Evolutionary conservation across 306 rosid species (phyloP).

Genomic region (Trifolium pratense): DNA sequence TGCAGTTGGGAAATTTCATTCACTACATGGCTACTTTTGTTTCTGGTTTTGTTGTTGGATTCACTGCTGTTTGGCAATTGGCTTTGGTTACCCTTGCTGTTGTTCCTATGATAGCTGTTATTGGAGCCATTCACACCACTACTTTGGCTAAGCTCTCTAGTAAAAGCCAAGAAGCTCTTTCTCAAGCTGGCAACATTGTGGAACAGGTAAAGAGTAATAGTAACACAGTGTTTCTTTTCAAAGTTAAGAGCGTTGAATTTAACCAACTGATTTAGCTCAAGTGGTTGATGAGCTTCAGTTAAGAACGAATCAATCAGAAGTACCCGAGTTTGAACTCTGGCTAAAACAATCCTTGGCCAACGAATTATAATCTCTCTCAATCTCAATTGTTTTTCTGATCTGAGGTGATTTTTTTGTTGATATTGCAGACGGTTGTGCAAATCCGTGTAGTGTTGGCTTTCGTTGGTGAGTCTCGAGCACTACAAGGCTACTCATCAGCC

Average conservation of each 20-base stretch:
- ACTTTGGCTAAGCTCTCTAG: constrained; percentile 84
- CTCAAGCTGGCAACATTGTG: constrained; percentile 89
- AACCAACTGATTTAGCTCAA: too few species aligned
- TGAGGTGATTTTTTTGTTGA: constrained; percentile 45
- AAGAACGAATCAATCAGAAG: too few species aligned
- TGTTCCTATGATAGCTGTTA: constrained; percentile 91
- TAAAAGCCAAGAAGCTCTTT: constrained; percentile 88
- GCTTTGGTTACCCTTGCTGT: constrained; percentile 94
- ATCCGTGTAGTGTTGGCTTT: constrained; percentile 82
- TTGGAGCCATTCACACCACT: constrained; percentile 85
- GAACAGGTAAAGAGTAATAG: constrained; percentile 69
- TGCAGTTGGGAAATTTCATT: constrained; percentile 93
- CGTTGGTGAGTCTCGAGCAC: constrained; percentile 83
- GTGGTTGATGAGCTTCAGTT: too few species aligned
- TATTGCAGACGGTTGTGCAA: constrained; percentile 81
- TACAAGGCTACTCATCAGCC: constrained; percentile 74
- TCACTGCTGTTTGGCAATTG: constrained; percentile 97
- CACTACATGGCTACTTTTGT: constrained; percentile 99
- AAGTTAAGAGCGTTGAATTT: background rate
- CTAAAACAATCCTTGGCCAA: background rate
- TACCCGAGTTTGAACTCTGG: background rate
- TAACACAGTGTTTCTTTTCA: background rate
- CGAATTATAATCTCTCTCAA: background rate
- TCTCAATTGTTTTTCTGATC: constrained; percentile 8
- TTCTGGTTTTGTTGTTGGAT: constrained; percentile 94